Conservation (phyloP, 805 yeast genomes). For the Hanseniaspora clermontiae region DNA sequence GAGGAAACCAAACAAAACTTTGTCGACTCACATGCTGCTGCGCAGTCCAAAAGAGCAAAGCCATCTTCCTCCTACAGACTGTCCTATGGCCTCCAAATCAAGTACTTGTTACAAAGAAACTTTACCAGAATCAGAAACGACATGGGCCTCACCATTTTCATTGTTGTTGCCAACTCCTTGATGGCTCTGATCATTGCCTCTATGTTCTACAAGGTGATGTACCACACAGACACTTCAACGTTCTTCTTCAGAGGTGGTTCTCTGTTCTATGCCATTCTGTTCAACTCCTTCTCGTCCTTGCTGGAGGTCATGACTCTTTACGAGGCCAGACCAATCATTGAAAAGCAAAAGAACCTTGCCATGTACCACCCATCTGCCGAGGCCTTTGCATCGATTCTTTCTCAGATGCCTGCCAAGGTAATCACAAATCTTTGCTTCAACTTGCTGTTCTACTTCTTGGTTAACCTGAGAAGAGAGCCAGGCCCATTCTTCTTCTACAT, state of each 20-base stretch:
- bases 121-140: conserved; percentile 37
- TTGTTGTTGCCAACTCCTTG: conserved; percentile 31
- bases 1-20: conserved; percentile 16
- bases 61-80: conserved; percentile 38
- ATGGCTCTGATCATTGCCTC: conserved; percentile 45
- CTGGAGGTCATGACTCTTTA: conserved; percentile 41
- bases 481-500: conserved; percentile 46
- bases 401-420: conserved; percentile 44
- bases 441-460: conserved; percentile 41
- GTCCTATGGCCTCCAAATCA: conserved; percentile 39
- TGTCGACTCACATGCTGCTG: conserved; percentile 33
- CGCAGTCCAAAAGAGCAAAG: conserved; percentile 35
- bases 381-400: conserved; percentile 48
- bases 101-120: conserved; percentile 34
- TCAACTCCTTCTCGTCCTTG: conserved; percentile 49
- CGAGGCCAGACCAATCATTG: conserved; percentile 45
- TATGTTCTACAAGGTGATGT: conserved; percentile 37
- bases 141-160: conserved; percentile 31
- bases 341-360: conserved; percentile 46
- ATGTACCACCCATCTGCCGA: conserved; percentile 53
- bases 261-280: conserved; percentile 50
- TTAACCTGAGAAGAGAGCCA: conserved; percentile 38
- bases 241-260: conserved; percentile 46
- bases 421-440: conserved; percentile 35
- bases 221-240: conserved; percentile 29